Evolutionary conservation across 2,329 filamentous ascomycete species (phyloP).

Genomic region (Hymenoscyphus infarciens): DNA sequence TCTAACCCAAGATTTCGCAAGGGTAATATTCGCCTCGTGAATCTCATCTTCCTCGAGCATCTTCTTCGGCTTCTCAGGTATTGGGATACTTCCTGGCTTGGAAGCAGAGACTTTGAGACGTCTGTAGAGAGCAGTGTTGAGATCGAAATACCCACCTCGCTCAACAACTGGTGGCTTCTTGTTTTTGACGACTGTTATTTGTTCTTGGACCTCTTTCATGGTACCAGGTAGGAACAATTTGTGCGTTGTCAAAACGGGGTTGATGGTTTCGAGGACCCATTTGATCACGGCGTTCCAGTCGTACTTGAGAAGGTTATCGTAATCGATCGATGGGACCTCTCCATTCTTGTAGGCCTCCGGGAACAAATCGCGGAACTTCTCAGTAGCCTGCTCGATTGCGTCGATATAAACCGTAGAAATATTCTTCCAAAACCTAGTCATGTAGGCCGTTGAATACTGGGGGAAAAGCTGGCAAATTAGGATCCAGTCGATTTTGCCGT

Average conservation of each 20-base stretch:
- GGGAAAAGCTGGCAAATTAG: conserved; percentile 55
- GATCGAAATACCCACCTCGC: conserved; percentile 55
- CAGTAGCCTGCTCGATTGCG: conserved; percentile 54
- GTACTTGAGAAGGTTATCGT: conserved; percentile 58
- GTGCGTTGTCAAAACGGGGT: conserved; percentile 40
- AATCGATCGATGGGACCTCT: conserved; percentile 60
- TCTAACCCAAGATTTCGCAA: conserved; percentile 57
- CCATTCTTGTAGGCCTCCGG: conserved; percentile 62
- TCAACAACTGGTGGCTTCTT: conserved; percentile 33
- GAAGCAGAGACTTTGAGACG: conserved; percentile 38
- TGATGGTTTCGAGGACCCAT: conserved; percentile 56
- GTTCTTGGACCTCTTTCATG: conserved; percentile 42
- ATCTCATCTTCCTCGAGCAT: conserved; percentile 26
- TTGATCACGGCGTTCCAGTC: conserved; percentile 65
- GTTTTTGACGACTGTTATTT: conserved; percentile 38
- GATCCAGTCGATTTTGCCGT: conserved; percentile 59
- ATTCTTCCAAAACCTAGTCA: conserved; percentile 54
- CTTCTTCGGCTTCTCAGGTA: conserved; percentile 17
- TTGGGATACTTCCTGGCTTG: conserved; percentile 42
- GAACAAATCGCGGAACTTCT: conserved; percentile 63
- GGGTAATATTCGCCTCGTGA: conserved; percentile 32
- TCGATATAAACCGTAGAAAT: conserved; percentile 49
- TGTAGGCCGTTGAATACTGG: conserved; percentile 45
- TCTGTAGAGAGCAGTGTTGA: conserved; percentile 43
- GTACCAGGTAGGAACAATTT: conserved; percentile 46